phyloP scores from a whole-genome alignment of 2,329 filamentous ascomycete genomes.

The Cryphonectria naterciae region DNA sequence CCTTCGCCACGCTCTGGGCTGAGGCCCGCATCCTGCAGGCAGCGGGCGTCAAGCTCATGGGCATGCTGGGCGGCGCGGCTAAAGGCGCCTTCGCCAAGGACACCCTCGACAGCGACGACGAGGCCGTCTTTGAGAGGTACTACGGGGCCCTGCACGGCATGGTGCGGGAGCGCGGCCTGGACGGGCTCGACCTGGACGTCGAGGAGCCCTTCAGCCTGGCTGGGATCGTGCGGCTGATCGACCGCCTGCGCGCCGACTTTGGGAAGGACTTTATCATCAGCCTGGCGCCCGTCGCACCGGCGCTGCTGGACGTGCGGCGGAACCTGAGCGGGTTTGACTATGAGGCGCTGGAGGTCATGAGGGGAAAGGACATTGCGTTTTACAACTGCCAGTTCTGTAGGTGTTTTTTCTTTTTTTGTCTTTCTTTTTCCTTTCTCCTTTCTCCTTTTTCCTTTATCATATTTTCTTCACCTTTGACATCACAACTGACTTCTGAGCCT shows the following conservation, averaged over 20 bases:
- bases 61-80: conserved; percentile 80
- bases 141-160: conserved; percentile 68
- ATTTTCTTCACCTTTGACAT: not conserved
- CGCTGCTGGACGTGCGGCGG: conserved; percentile 63
- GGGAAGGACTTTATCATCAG: conserved; percentile 72
- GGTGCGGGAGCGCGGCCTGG: conserved; percentile 59
- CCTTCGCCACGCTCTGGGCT: conserved; percentile 69
- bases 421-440: no score
- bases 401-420: not conserved
- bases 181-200: conserved; percentile 74
- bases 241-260: conserved; percentile 68
- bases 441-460: not conserved
- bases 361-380: conserved; percentile 70
- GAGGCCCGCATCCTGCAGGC: conserved; percentile 72
- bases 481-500: not conserved
- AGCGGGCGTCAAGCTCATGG: conserved; percentile 73
- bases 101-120: conserved; percentile 54
- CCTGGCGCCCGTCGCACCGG: conserved; percentile 76
- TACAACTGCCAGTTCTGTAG: conserved; percentile 75
- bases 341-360: conserved; percentile 66
- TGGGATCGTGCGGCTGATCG: conserved; percentile 66
- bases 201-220: conserved; percentile 72
- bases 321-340: conserved; percentile 80
- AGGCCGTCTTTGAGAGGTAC: conserved; percentile 67
- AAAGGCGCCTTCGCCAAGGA: conserved; percentile 63